Percentiles rank a stretch among this genome's conserved stretches.
Conservation (phyloP, 331 rosid genomes). For the Malus hybrid region DNA sequence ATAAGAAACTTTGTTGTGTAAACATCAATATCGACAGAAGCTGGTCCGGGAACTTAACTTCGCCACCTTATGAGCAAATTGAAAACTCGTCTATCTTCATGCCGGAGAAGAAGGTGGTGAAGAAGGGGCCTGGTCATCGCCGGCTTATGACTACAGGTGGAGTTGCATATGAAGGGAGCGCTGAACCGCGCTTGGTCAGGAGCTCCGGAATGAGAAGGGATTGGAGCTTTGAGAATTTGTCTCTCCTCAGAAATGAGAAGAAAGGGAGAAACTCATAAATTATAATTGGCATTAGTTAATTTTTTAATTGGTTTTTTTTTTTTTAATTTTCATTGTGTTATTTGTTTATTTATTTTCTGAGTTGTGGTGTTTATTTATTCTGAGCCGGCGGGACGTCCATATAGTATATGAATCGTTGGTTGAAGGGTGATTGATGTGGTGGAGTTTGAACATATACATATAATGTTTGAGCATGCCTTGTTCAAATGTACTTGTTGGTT, state of each 20-base stretch:
- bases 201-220: slow-evolving; percentile 86
- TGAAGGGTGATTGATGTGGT: background rate
- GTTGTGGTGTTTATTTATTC: background rate
- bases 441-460: background rate
- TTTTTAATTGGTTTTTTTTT: background rate
- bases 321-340: too few relatives aligned
- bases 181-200: slow-evolving; percentile 45
- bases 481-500: background rate
- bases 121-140: slow-evolving; percentile 19
- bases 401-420: background rate
- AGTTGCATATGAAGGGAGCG: slow-evolving; percentile 5
- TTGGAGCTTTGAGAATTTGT: slow-evolving; percentile 73
- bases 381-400: background rate
- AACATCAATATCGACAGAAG: slow-evolving; percentile 27
- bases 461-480: background rate
- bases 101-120: background rate
- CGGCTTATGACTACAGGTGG: slow-evolving; percentile 20
- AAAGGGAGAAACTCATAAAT: background rate
- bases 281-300: background rate
- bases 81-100: background rate
- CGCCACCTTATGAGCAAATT: slow-evolving; percentile 9
- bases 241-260: background rate
- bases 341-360: background rate
- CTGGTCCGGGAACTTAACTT: slow-evolving; percentile 48
- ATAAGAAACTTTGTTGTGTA: background rate